Conservation (phyloP, 768 basidiomycete species). For the Mycena rebaudengoi region DNA sequence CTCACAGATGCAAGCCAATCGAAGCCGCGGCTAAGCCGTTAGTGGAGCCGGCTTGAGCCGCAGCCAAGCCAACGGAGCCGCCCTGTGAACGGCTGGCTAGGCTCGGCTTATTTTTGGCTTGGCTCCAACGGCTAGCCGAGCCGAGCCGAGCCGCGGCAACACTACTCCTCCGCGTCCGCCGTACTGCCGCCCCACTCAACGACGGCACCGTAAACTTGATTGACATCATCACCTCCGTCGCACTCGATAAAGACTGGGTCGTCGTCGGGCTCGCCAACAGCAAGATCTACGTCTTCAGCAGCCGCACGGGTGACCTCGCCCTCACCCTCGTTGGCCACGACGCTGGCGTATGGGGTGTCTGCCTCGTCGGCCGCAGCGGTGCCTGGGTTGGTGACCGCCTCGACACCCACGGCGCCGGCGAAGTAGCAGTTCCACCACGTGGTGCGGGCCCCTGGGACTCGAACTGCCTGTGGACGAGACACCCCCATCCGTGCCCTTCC, state of each 20-base stretch:
- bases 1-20: no score
- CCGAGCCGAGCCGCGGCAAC: no score
- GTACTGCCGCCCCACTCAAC: constrained; percentile 30
- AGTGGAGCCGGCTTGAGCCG: no score
- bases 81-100: no score
- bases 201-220: constrained; percentile 50
- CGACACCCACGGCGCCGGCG: not conserved
- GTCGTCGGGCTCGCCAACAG: constrained; percentile 89
- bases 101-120: no score
- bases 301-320: constrained; percentile 76
- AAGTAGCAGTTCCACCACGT: constrained; percentile 40
- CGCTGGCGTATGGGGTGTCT: constrained; percentile 92
- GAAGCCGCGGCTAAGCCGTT: no score
- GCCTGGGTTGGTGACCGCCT: constrained; percentile 34
- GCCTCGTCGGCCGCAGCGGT: constrained; percentile 77
- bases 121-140: no score
- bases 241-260: constrained; percentile 84
- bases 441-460: constrained; percentile 61
- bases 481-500: constrained; percentile 20
- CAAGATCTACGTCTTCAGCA: constrained; percentile 87
- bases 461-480: constrained; percentile 33
- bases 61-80: no score
- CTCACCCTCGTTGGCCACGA: constrained; percentile 87
- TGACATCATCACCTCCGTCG: constrained; percentile 87
- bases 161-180: constrained; percentile 62